Evolutionary conservation across 805 yeast species (phyloP).

Genomic region (Metschnikowia anglica): DNA sequence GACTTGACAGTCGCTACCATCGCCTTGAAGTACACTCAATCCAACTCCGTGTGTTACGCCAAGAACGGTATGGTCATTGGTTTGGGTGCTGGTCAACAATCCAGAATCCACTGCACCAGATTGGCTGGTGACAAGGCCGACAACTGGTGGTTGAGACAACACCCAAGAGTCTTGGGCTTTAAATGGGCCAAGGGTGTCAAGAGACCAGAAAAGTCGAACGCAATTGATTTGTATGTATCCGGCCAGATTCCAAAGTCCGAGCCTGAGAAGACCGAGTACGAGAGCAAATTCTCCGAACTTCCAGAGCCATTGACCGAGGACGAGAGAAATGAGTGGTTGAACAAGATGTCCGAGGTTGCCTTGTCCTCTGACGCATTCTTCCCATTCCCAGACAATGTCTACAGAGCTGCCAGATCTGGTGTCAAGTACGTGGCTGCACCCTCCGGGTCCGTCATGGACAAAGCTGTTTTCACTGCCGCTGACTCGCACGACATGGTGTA

Average conservation of each 20-base stretch:
- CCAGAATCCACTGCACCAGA: constrained; percentile 98
- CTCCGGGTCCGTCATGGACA: constrained; percentile 96
- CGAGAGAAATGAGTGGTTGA: constrained; percentile 87
- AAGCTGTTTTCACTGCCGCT: constrained; percentile 94
- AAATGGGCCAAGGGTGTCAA: constrained; percentile 98
- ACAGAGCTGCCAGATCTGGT: constrained; percentile 96
- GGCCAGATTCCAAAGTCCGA: constrained; percentile 87
- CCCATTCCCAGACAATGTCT: constrained; percentile 99
- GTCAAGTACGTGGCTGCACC: constrained; percentile 97
- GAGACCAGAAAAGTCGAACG: constrained; percentile 98
- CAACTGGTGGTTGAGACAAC: constrained; percentile 99
- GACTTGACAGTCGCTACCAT: constrained; percentile 97
- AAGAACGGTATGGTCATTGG: constrained; percentile 99
- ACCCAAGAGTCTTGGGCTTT: constrained; percentile 87
- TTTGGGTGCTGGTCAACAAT: constrained; percentile 99
- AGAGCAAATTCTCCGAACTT: constrained; percentile 76
- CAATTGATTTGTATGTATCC: constrained; percentile 91
- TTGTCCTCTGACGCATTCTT: constrained; percentile 97
- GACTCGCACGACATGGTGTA: constrained; percentile 87
- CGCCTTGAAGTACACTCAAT: constrained; percentile 95
- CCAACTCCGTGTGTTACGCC: constrained; percentile 97
- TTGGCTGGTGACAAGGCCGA: constrained; percentile 99
- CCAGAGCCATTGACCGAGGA: constrained; percentile 80
- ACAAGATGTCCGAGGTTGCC: constrained; percentile 80
- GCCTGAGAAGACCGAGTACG: constrained; percentile 92